A percentile compares a stretch with the other conserved stretches of the same genome.
Evolutionary conservation across 148 eudicot species (phyloP).

Genomic region (Persicaria maculosa): DNA sequence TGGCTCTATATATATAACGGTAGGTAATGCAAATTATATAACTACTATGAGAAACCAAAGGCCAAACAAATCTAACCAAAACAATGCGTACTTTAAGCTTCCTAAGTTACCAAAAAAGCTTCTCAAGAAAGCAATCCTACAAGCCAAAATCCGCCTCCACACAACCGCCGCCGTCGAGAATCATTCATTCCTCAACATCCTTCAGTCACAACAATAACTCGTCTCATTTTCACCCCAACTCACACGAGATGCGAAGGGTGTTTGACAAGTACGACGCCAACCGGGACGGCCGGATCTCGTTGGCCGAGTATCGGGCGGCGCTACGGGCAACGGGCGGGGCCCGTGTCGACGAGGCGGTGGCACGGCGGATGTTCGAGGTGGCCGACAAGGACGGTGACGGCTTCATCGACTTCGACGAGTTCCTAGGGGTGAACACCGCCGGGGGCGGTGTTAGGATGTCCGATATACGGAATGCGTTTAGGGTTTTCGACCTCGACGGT

Average conservation of each 20-base stretch:
- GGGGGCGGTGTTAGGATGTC: constrained; percentile 29
- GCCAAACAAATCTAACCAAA: background rate
- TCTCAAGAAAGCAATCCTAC: constrained; percentile 9
- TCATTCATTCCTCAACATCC: background rate
- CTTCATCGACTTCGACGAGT: constrained; percentile 51
- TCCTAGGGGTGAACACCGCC: constrained; percentile 33
- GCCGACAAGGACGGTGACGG: constrained; percentile 52
- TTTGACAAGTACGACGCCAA: constrained; percentile 55
- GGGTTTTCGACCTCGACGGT: constrained; percentile 47
- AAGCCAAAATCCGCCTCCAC: background rate
- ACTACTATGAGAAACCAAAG: background rate
- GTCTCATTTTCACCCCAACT: constrained; percentile 25
- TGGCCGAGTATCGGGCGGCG: constrained; percentile 41
- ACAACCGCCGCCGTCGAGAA: background rate
- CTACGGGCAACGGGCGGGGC: constrained; percentile 22
- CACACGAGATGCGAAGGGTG: constrained; percentile 37
- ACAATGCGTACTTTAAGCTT: constrained; percentile 5
- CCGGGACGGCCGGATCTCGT: constrained; percentile 52
- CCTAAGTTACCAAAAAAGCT: background rate
- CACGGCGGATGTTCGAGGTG: constrained; percentile 28
- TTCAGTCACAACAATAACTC: constrained; percentile 4
- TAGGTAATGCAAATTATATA: background rate
- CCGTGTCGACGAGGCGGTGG: constrained; percentile 18
- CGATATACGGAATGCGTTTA: constrained; percentile 39
- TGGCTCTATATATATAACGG: background rate